phyloP scores from a whole-genome alignment of 2,329 filamentous ascomycete species.

The Ophiocordyceps camponoti-rufipedis region DNA sequence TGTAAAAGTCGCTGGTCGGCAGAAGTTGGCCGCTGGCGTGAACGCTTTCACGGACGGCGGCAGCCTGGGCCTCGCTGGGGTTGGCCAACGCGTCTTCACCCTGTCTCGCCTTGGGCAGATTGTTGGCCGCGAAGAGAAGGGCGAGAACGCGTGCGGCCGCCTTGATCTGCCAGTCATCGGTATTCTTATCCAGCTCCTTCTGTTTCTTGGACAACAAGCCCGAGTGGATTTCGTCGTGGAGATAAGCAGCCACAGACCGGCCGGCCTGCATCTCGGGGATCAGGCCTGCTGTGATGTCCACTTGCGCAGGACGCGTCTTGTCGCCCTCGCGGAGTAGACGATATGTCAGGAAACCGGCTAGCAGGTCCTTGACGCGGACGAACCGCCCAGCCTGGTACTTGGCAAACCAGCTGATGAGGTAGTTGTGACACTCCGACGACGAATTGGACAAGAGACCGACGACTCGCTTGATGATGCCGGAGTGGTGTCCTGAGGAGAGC shows the following conservation, averaged over 20 bases:
- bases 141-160: slow-evolving; percentile 66
- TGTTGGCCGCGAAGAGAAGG: slow-evolving; percentile 69
- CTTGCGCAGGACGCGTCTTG: slow-evolving; percentile 39
- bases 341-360: slow-evolving; percentile 65
- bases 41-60: slow-evolving; percentile 8
- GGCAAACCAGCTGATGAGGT: slow-evolving; percentile 63
- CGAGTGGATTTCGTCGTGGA: slow-evolving; percentile 58
- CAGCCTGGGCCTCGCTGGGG: slow-evolving; percentile 9
- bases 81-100: slow-evolving; percentile 7
- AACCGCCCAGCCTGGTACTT: slow-evolving; percentile 51
- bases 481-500: slow-evolving; percentile 47
- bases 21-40: slow-evolving; percentile 43
- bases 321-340: slow-evolving; percentile 54
- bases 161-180: slow-evolving; percentile 79
- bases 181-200: slow-evolving; percentile 35
- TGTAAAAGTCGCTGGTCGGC: slow-evolving; percentile 74
- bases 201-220: slow-evolving; percentile 31
- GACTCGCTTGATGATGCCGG: slow-evolving; percentile 70
- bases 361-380: slow-evolving; percentile 54
- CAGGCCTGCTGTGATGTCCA: slow-evolving; percentile 46
- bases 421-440: slow-evolving; percentile 56
- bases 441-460: slow-evolving; percentile 64
- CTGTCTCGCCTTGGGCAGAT: slow-evolving; percentile 22
- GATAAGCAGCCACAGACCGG: slow-evolving; percentile 42
- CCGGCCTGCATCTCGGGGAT: slow-evolving; percentile 55